Evolutionary conservation across 495 filamentous ascomycete genomes (phyloP), one percentile per base, ranked within the genome.

Genomic region (Aspergillus steynii): DNA sequence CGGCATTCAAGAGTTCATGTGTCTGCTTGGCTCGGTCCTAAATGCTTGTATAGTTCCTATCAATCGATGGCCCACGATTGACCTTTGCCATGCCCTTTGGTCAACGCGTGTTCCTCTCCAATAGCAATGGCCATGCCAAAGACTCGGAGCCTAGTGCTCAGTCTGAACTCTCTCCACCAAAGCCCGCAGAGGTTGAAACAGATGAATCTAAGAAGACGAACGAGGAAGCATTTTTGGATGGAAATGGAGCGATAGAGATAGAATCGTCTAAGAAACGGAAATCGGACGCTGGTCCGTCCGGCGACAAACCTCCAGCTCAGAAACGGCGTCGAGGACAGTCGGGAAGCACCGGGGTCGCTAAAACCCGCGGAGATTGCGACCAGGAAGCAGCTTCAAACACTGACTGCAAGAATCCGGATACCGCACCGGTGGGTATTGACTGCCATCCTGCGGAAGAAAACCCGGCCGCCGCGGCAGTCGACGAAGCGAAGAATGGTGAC

Each of bases 41-140:
- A 65, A 67, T 29, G 26, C 0, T 46, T 42, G 0, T 27, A 14
- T 46, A 82, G 79, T 71, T 84, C 27, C 59, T 72, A 29, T 71
- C 69, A 25, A 72, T 80, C 32, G 62, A 74, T 14, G 69, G 66
- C 26, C 53, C 63, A 0, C 66, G 59, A 2, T 55, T 85, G 42
- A 77, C 71, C 2, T 77, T 84, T 55, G 68, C 70, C 4, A 62
- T 82, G n/a, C 82, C 82, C 15, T 65, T 76, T 34, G 79, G 78
- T 9, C 71, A 78, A 58, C 72, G 73, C 14, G 73, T 74, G 15
- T 80, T 81, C 54, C 70, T 77, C 29, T 56, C 64, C 32, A 57
- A 60, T 47, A 46, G 7, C 29, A 4, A 2, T 49, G 20, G 29
- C 46, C 34, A 61, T 49, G 29, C 55, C 27, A 58, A 47, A 32